Base-by-base conservation (phyloP, 2,329 filamentous ascomycete species). In the Calonectria fujianensis region DNA sequence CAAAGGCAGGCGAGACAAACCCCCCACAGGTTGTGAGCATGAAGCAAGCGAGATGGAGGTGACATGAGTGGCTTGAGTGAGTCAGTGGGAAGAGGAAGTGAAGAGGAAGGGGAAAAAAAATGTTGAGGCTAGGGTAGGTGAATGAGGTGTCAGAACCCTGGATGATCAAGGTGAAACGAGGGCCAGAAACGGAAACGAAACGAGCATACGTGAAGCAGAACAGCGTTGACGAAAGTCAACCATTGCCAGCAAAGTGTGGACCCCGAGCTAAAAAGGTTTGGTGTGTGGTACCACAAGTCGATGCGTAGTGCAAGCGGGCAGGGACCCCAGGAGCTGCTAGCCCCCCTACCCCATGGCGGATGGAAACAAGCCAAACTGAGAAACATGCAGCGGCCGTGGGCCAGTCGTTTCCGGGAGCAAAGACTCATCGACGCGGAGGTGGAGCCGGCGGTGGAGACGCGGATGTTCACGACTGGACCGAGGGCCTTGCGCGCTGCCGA, bases 311-410 rank as follows among this genome's bases (percentile, higher is more conserved):
- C 35, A 63, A 41, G 24, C 35, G 57, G n/a, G 14, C 57, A 63
- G 57, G 57, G 57, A 16, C 24, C 37, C 57, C 35, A 24, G 37
- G n/a, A 41, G 29, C 61, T 50, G 61, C 61, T 27, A 64, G 61
- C 24, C 16, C 24, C 14, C 24, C 51, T 35, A 2, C 13, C 29
- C 61, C 35, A 54, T 27, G 50, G 35, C 51, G 32, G 67, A 71
- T 54, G 50, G 69, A 66, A 64, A 54, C 63, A 67, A 61, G 39
- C 35, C 37, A 64, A 32, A 64, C n/a, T 31, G 35, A 39, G 69
- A 76, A 76, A 76, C 75, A 75, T 50, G 65, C 69, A 70, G 72
- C 64, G 20, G 66, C 31, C 64, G 35, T 37, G 50, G 67, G 61
- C 75, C 75, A 76, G 69, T 76, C 69, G 69, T 72, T 70, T 52